Conservation (phyloP, 257 asterid species). For the Cynanchum wilfordii region DNA sequence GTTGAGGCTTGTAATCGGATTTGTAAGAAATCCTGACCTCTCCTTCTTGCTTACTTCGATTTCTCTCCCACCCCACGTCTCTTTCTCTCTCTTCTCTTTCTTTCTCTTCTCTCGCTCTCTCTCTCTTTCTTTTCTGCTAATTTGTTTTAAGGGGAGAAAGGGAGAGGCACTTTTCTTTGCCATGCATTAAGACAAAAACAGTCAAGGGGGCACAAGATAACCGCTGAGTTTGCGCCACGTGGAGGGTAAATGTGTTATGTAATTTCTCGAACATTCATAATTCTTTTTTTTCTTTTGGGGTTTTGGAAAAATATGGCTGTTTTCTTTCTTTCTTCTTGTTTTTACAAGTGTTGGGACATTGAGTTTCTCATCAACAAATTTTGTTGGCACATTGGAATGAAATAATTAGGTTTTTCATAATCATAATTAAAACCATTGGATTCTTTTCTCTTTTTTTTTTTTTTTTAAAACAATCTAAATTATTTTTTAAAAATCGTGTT, state of each 20-base stretch:
- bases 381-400: slow-evolving; percentile 16
- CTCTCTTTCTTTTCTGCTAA: slow-evolving; percentile 6
- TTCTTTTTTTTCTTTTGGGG: too few relatives aligned
- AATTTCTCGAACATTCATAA: not conserved
- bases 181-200: slow-evolving; percentile 37
- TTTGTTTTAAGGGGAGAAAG: slow-evolving; percentile 26
- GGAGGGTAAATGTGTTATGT: slow-evolving; percentile 8
- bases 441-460: too few relatives aligned
- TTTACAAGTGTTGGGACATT: slow-evolving; percentile 35
- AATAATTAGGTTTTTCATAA: too few relatives aligned
- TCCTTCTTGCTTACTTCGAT: slow-evolving; percentile 37
- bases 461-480: too few relatives aligned
- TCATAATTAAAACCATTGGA: too few relatives aligned
- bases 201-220: not conserved
- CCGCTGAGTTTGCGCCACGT: slow-evolving; percentile 44
- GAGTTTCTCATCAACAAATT: slow-evolving; percentile 23
- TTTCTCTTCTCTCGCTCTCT: not conserved
- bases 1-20: slow-evolving; percentile 23
- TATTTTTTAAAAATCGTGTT: too few relatives aligned
- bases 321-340: slow-evolving; percentile 25
- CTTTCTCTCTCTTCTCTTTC: not conserved
- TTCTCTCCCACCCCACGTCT: not conserved
- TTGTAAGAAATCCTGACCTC: slow-evolving; percentile 63
- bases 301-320: too few relatives aligned
- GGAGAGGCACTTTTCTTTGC: slow-evolving; percentile 10